Evolutionary conservation across 192 early-diverging fungal genomes (phyloP), one percentile per base, ranked within the genome.

Genomic region (Phlyctochytrium arcticum): DNA sequence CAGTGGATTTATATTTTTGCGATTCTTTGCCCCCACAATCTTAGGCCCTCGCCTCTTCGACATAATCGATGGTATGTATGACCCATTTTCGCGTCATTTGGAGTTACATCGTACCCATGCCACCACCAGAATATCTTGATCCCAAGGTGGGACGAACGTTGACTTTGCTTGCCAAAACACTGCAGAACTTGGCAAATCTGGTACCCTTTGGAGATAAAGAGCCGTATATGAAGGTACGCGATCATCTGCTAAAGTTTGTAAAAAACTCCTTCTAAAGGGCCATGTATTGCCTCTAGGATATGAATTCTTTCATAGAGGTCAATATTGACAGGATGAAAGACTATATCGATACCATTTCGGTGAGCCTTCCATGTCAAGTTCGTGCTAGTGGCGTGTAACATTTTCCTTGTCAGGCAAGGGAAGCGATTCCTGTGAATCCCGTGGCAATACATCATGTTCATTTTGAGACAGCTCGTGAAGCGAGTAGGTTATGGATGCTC

Each of bases 1-100:
- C 36, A 80, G 68, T 47, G 74, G 73, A 4, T 83, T 80, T 48
- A 71, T 80, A 15, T 83, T 80, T 44, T 49, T 80, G 19, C 65
- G 77, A n/a, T 83, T 80, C 48, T 83, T 83, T 55, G 70, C 63
- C 3, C 79, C 80, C 15, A 76, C 80, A 3, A 71, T 81, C 21
- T 66, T 75, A 15, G 60, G 61, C 21, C 75, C 75, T 2, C 39
- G 48, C 31, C 29, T 72, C 3, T 76, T 72, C 47, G 70, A 65
- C 12, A 31, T 76, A 6, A 29, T 59, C 34, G 65, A 68, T 51
- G 65, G 50, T 62, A 27, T n/a, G n/a, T n/a, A n/a, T 2, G 48
- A 36, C 2, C 26, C 55, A 3, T 57, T 19, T 2, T 19, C 26
- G 12, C 19, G 27, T 26, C 15, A 29, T 26, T 19, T 15, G 24